Conservation (phyloP, 2,329 filamentous ascomycete species). For the Capronia americana region DNA sequence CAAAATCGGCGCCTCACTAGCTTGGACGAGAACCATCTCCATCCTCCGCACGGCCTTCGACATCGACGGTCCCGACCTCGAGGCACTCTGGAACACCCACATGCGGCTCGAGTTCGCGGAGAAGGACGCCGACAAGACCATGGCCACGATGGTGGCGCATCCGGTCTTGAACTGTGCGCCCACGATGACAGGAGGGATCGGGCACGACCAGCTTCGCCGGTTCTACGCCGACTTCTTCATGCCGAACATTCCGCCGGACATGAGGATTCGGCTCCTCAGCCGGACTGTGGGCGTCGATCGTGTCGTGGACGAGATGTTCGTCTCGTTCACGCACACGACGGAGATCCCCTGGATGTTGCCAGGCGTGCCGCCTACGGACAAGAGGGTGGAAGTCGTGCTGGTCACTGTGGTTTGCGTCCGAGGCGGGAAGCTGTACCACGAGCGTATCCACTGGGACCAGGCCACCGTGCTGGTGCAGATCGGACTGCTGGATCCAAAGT, state of each 20-base stretch:
- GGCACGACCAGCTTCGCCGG: conserved; percentile 48
- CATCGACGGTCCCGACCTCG: conserved; percentile 45
- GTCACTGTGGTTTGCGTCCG: conserved; percentile 63
- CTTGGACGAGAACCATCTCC: conserved; percentile 70
- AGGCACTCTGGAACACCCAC: conserved; percentile 50
- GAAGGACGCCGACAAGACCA: conserved; percentile 47
- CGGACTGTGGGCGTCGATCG: conserved; percentile 65
- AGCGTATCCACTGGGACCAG: conserved; percentile 69
- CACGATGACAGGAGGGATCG: conserved; percentile 52
- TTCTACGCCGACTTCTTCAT: conserved; percentile 67
- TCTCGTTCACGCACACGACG: conserved; percentile 63
- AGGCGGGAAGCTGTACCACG: conserved; percentile 60
- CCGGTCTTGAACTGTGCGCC: conserved; percentile 46
- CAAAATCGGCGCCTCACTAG: conserved; percentile 66
- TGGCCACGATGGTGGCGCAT: conserved; percentile 40
- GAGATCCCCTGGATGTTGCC: conserved; percentile 66
- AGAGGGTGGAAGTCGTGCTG: conserved; percentile 63
- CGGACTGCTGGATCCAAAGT: conserved; percentile 63
- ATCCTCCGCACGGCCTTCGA: conserved; percentile 66
- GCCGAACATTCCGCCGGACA: conserved; percentile 56
- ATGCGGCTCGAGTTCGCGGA: conserved; percentile 40
- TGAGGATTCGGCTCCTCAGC: conserved; percentile 61
- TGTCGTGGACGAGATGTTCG: conserved; percentile 66
- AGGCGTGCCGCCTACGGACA: conserved; percentile 62
- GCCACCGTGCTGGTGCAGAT: conserved; percentile 65